phyloP scores from a whole-genome alignment of 495 filamentous ascomycete species.

The Hypomontagnella monticulosa region DNA sequence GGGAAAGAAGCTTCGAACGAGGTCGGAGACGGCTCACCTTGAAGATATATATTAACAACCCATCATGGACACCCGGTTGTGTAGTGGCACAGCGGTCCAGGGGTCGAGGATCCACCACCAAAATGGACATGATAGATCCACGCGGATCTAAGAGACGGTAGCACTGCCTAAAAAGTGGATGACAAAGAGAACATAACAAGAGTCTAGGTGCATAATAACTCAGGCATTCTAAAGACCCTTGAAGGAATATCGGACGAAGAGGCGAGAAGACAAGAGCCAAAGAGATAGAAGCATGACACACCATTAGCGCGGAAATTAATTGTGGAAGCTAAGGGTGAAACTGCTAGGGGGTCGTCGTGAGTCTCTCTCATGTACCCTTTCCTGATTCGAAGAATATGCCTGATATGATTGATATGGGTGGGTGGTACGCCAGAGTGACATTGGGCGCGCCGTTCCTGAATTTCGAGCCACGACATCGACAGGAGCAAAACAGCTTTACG shows the following conservation, averaged over 20 bases:
- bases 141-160: slow-evolving; percentile 28
- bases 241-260: slow-evolving; percentile 27
- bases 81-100: slow-evolving; percentile 23
- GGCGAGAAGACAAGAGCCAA: slow-evolving; percentile 7
- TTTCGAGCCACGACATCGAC: slow-evolving; percentile 23
- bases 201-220: slow-evolving; percentile 4
- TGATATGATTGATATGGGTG: slow-evolving; percentile 22
- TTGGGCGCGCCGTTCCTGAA: slow-evolving; percentile 41
- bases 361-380: not conserved
- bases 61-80: slow-evolving; percentile 24
- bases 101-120: slow-evolving; percentile 22
- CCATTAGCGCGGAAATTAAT: slow-evolving; percentile 35
- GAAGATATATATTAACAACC: slow-evolving; percentile 48
- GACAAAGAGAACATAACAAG: slow-evolving; percentile 12
- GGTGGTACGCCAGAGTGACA: slow-evolving; percentile 27
- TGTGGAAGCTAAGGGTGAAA: slow-evolving; percentile 38
- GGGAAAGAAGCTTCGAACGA: slow-evolving; percentile 29
- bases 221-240: slow-evolving; percentile 13
- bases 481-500: slow-evolving; percentile 17
- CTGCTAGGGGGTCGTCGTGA: slow-evolving; percentile 14
- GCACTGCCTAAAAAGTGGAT: slow-evolving; percentile 38
- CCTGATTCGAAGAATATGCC: slow-evolving; percentile 1
- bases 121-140: slow-evolving; percentile 33
- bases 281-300: slow-evolving; percentile 30
- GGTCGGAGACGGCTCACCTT: slow-evolving; percentile 36